A percentile compares a stretch with the other conserved stretches of the same genome.
Conservation (phyloP, 1,284 basidiomycete genomes). For the Omphalotus olearius region DNA sequence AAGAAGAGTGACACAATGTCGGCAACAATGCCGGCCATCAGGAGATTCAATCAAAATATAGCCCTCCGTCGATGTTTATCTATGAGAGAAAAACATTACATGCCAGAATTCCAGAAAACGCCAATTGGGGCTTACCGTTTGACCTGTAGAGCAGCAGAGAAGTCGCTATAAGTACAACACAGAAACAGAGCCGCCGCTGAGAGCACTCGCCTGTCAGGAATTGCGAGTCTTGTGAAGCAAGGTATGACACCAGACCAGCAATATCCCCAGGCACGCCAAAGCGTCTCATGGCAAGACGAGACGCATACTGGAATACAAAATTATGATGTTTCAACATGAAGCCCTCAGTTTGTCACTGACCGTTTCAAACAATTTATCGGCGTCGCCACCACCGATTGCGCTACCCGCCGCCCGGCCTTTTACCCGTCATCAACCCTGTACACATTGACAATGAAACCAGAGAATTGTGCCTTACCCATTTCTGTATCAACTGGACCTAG, state of each 20-base stretch:
- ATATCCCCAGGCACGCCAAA: conserved; percentile 21
- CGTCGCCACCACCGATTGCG: background rate
- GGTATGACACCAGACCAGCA: conserved; percentile 23
- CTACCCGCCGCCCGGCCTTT: background rate
- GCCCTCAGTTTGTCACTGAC: background rate
- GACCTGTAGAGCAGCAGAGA: too few relatives aligned
- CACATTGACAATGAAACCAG: too few relatives aligned
- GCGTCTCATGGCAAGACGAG: conserved; percentile 14
- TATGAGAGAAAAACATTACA: background rate
- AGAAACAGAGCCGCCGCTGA: too few relatives aligned
- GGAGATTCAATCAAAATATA: background rate
- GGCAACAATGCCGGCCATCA: background rate
- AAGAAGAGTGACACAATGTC: background rate
- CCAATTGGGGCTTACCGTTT: background rate
- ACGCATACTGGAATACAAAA: conserved; percentile 9
- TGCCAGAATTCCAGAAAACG: background rate
- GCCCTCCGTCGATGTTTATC: conserved; percentile 2
- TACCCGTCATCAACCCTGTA: too few relatives aligned
- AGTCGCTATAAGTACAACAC: too few relatives aligned
- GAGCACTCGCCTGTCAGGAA: conserved; percentile 19
- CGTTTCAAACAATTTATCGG: background rate
- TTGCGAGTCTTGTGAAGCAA: conserved; percentile 21
- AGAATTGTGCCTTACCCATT: background rate
- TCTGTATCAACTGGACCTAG: background rate
- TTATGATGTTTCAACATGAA: background rate